Conservation (phyloP, 2,329 filamentous ascomycete species). For the Zarea fungicola region DNA sequence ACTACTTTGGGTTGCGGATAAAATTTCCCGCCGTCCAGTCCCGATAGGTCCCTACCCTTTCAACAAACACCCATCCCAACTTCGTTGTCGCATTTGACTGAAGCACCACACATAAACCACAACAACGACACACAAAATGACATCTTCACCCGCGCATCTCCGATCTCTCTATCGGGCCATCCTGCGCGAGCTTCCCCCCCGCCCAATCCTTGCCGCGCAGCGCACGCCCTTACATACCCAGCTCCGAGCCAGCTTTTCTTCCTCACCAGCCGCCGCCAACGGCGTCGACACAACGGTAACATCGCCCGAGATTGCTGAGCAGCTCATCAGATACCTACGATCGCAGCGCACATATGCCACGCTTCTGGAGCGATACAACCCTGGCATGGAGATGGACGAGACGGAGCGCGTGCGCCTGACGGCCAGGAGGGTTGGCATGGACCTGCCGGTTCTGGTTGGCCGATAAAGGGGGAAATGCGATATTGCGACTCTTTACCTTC, state of each 20-base stretch:
- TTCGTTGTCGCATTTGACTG: too few relatives aligned
- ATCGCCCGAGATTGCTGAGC: constrained; percentile 52
- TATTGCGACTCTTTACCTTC: too few relatives aligned
- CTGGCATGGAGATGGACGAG: constrained; percentile 79
- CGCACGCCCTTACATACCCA: constrained; percentile 66
- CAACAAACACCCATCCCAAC: background rate
- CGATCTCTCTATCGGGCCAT: constrained; percentile 83
- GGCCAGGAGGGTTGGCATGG: constrained; percentile 83
- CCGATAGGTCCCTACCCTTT: background rate
- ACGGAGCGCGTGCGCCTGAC: constrained; percentile 80
- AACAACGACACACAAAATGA: constrained; percentile 19
- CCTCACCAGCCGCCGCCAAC: constrained; percentile 23
- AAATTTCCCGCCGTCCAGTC: background rate
- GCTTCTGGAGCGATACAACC: constrained; percentile 87
- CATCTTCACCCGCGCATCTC: constrained; percentile 42
- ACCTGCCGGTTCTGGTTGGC: constrained; percentile 69
- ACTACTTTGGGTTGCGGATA: background rate
- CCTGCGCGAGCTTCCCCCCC: constrained; percentile 81
- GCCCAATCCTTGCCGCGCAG: constrained; percentile 47
- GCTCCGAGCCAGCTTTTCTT: constrained; percentile 58
- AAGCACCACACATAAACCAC: background rate
- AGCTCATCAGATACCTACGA: constrained; percentile 73
- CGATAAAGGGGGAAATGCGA: too few relatives aligned
- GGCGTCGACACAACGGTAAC: constrained; percentile 18
- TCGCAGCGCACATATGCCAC: constrained; percentile 81